Base-by-base conservation (phyloP, 305 asterid species). In the Nicotiana rustica region DNA sequence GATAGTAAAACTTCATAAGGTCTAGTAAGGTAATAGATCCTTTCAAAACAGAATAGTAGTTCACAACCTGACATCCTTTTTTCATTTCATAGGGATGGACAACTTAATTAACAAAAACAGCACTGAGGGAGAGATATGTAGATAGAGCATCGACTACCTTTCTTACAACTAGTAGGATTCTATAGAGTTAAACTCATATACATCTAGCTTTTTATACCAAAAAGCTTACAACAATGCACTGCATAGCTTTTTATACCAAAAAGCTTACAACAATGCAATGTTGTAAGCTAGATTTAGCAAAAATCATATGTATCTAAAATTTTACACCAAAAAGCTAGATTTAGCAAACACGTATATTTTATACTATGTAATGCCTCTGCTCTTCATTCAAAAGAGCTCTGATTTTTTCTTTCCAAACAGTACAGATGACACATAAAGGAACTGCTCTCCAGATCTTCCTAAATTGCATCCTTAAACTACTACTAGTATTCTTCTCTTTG, bases 141-240 rank as follows among this genome's bases (percentile, higher is more conserved):
- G 36, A 60, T 47, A 47, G 41, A 73, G 21, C 7, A 73, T 73
- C 10, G 15, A 49, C 64, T 21, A 13, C 60, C 4, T 6, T 25
- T 29, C 64, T 75, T 25, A 25, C 64, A 49, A 25, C 79, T 75
- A 35, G 64, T 52, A 75, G 65, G 79, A 75, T 75, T 52, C 79
- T 52, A 52, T 52, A 31, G 64, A 55, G 47, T 76, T 29, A 29
- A 76, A 76, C 55, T 17, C 80, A 52, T 52, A 52, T 13, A 52
- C 59, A 76, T 52, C 36, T 70, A 12, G 78, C 60, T 41, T 70
- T 18, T 44, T 44, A 44, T 19, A 31, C 59, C 78, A 19, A 70
- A 41, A 41, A 69, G 33, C 33, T 73, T 44, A 12, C 41, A 47
- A 49, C 62, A 12, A 21, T 6, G 41, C 21, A 47, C 21, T 47